Base-by-base conservation (phyloP, 2,329 filamentous ascomycete species). In the Penicillium hesseltinei region DNA sequence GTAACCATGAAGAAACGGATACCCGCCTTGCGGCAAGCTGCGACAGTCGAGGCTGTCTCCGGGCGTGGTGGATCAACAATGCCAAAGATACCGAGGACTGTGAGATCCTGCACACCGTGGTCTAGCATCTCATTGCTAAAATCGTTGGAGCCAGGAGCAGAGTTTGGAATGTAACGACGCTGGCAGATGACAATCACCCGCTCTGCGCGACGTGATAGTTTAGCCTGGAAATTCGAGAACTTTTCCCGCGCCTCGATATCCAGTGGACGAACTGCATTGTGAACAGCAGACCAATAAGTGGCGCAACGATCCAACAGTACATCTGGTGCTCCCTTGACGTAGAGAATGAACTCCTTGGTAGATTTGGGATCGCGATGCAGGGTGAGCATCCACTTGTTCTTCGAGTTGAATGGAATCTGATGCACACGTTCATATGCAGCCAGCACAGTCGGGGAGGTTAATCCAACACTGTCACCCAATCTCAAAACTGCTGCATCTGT, bases 311-410 rank as follows among this genome's bases (percentile, higher is more conserved):
- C 78, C 1, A 92, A 80, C 0, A 92, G 80, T 25, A 92, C 84
- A 65, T 92, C 90, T 0, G 89, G 88, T 0, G 89, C 90, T 2
- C 90, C 89, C 70, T 93, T 92, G 70, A 92, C 89, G 31, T 87
- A 69, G 31, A 71, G 39, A 38, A 70, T 58, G 27, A 68, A 68
- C 19, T 42, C 50, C 5, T 58, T 57, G 11, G 35, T 78, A 63
- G 17, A 74, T 75, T 31, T 75, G 69, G 62, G 66, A 63, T 69
- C 61, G 56, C 63, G 58, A 56, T 64, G 63, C 58, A 88, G 80
- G 33, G 85, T 82, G 51, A 92, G 83, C 84, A 91, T 92, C 73
- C 86, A 92, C 72, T 92, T 92, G 76, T 92, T 92, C 77, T 91
- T 90, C 71, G 87, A 90, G 75, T 92, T 92, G 75, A 92, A 92